Evolutionary conservation across 2,329 filamentous ascomycete genomes (phyloP), one percentile per base, ranked within the genome.

Genomic region (Fusarium brevicatenulatum): DNA sequence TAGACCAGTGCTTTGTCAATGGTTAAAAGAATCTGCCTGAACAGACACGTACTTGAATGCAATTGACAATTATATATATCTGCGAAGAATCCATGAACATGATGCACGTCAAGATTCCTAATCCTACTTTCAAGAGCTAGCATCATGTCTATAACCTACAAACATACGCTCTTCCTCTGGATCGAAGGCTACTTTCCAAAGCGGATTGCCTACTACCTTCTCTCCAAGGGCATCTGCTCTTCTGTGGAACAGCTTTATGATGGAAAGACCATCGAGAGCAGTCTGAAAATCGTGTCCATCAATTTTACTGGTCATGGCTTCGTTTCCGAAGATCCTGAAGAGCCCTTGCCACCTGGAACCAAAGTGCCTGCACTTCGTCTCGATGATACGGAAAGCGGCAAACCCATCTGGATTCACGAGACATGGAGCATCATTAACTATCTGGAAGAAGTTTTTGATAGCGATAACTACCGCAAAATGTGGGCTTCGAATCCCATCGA

Each of bases 121-220:
- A 13, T 4, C 47, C 2, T 15, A 34, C 2, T 19, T 0, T 34
- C n/a, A 18, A 10, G 15, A 23, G 3, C 13, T n/a, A 25, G 16
- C 13, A 49, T 16, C 13, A 64, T 59, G 56, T 23, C 36, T 7
- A 40, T 18, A 7, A 0, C 6, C 8, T 23, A 47, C 15, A 21
- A 36, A 2, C 40, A 57, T 7, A 30, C 18, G 4, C 60, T 63
- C 5, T 60, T 49, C n/a, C 60, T 60, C 4, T 60, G 60, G 60
- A 12, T 63, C 4, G 54, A 60, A 23, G 60, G 60, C 7, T 60
- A 42, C 7, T 63, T 63, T 18, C 60, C 54, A 12, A 63, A 63
- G 25, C 60, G 47, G 1, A 36, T 60, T 5, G 23, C 30, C 8
- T 63, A 63, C 5, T 63, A 63, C 18, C 43, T 63, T 10, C 36